Evolutionary conservation across 176 grass and related monocot genomes (phyloP), one percentile per base, ranked within the genome.

Genomic region (Saccharum officinarum): DNA sequence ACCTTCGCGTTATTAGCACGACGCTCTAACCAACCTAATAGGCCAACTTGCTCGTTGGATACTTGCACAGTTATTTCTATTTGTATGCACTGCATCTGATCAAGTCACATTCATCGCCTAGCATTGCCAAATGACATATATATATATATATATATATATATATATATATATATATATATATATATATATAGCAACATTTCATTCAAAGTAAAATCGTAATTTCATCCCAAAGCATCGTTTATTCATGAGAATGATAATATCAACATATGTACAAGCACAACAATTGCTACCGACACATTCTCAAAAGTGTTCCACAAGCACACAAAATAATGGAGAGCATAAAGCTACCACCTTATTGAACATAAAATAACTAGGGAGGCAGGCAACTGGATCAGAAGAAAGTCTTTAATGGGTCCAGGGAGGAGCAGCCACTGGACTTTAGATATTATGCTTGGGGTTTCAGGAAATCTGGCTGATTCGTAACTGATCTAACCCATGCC

Each of bases 1-100:
- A 95, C 92, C 82, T 92, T 92, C 90, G 84, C 90, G 92, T 92
- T 92, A 95, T 94, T 94, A 94, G 90, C 92, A 94, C 92, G 90
- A 94, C 92, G 89, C 87, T 92, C 87, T 94, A 92, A 95, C 90
- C 92, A 88, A n/a, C 89, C 90, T 92, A 92, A 92, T 92, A 88
- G 86, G 90, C 89, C 90, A 44, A 14, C 1, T 71, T 44, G 18
- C 0, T 0, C 8, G 0, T 1, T 22, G 0, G 0, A 22, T 0
- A 8, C 52, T 22, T 0, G 7, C 2, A 7, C 0, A 0, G 0
- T 22, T 22, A 22, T 55, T 54, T 49, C 0, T 6, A 36, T 36
- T 36, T 2, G 4, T 3, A 5, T 0, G 1, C 3, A 5, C 10
- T 46, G 3, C 49, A 52, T 17, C 7, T 0, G 20, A 22, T 57